Evolutionary conservation across 495 filamentous ascomycete genomes (phyloP).

Genomic region (Pseudotulostoma volvatum): DNA sequence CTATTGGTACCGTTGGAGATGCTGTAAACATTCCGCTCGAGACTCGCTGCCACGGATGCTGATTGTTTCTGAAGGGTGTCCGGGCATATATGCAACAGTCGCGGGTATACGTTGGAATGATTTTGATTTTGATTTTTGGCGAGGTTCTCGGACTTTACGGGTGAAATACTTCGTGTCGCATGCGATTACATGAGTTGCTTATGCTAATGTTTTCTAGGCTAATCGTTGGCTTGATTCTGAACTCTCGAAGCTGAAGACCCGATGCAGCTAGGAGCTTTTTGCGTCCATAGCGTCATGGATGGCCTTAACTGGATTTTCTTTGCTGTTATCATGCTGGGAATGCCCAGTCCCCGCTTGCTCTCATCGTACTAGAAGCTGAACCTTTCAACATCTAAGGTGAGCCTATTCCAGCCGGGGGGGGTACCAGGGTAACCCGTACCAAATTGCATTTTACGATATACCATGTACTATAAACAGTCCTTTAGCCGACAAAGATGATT

Average conservation of each 20-base stretch:
- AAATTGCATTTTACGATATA: background rate
- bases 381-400: background rate
- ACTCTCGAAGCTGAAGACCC: conserved; percentile 17
- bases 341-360: too few relatives aligned
- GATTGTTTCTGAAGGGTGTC: conserved; percentile 46
- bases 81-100: conserved; percentile 91
- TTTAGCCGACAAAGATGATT: too few relatives aligned
- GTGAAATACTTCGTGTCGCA: conserved; percentile 32
- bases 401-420: background rate
- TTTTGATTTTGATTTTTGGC: conserved; percentile 93
- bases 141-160: conserved; percentile 96
- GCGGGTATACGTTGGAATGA: conserved; percentile 94
- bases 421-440: background rate
- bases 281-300: too few relatives aligned
- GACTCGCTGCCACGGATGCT: background rate
- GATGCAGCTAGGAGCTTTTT: too few relatives aligned
- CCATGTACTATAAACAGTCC: too few relatives aligned
- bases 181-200: conserved; percentile 1
- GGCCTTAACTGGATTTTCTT: too few relatives aligned
- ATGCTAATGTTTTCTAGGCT: conserved; percentile 25
- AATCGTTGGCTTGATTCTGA: conserved; percentile 41
- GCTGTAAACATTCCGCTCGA: conserved; percentile 31
- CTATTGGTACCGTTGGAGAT: conserved; percentile 91
- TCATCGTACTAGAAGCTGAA: too few relatives aligned
- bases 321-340: too few relatives aligned